phyloP scores from a whole-genome alignment of 306 rosid genomes.

The Sphenostylis stenocarpa region DNA sequence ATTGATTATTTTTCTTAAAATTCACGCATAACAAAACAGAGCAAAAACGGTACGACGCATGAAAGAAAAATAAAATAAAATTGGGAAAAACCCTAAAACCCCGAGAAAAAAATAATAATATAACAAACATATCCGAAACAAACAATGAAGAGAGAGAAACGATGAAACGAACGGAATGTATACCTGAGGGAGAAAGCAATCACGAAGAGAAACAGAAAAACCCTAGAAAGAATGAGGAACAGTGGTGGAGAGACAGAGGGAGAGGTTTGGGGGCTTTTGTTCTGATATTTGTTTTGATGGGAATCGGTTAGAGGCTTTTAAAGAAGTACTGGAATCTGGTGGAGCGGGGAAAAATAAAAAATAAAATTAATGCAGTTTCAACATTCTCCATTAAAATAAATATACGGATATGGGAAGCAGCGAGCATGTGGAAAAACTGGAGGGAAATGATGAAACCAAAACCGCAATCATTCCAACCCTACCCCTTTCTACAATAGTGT shows the following conservation, averaged over 20 bases:
- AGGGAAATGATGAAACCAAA: too few relatives aligned
- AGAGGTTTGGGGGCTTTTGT: neutral
- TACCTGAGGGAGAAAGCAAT: slow-evolving; percentile 29
- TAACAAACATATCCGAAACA: neutral
- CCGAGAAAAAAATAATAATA: neutral
- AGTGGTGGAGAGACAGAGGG: neutral
- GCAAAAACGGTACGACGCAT: neutral
- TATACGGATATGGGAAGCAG: neutral
- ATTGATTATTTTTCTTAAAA: neutral
- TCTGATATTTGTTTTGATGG: neutral
- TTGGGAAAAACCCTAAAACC: slow-evolving; percentile 7
- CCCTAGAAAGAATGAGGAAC: slow-evolving; percentile 22
- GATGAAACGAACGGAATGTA: neutral
- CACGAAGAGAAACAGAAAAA: slow-evolving; percentile 13
- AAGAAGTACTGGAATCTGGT: neutral
- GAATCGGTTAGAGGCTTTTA: slow-evolving; percentile 19
- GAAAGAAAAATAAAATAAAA: neutral
- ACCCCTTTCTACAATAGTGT: neutral
- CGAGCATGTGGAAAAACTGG: too few relatives aligned
- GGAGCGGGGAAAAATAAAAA: slow-evolving; percentile 33
- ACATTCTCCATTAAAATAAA: neutral
- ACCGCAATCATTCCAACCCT: neutral
- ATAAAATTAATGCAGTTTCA: slow-evolving; percentile 2
- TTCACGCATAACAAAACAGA: neutral
- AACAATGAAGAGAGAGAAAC: neutral